Evolutionary conservation across 345 rosid species (phyloP), one percentile per base, ranked within the genome.

Genomic region (Gynandropsis gynandra): DNA sequence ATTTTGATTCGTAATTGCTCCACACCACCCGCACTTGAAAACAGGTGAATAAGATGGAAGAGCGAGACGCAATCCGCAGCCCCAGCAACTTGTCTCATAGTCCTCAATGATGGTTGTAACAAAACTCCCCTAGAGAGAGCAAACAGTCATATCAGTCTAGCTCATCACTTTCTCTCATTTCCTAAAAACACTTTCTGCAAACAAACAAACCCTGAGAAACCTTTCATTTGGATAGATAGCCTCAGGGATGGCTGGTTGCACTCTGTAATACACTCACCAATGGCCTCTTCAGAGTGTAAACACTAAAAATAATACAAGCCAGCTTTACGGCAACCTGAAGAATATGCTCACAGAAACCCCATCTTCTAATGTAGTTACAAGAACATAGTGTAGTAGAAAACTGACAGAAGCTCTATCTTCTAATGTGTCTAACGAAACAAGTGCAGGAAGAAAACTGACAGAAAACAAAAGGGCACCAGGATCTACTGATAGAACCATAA

Each of bases 1-100:
- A 35, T 73, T 77, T 52, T 72, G 79, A 64, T 68, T 72, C 7
- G 98, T 83, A 56, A 90, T 69, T 29, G 98, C 98, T 65, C 96
- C 98, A 76, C 98, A 90, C 98, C 96, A 90, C 24, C 89, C 87
- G 42, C 96, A 90, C 70, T 84, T 86, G 62, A 90, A 86, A 71
- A 79, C 43, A 54, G 80, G 80, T 0, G 85, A 53, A 11, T 73
- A 65, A 29, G 94, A 68, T 9, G 92, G 89, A 58, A 81, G 85
- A 69, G 80, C 72, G 46, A 82, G 83, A 41, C 72, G 80, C 34
- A 86, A 54, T 55, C 96, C 98, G 65, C 98, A 90, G n/a, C 98
- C 98, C 96, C 98, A 86, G 61, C 98, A 86, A 13, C 61, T 36
- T 53, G 78, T 66, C 71, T 82, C 96, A 49, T 61, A 64, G 44